Base-by-base conservation (phyloP, 257 asterid genomes). In the Jacaranda copaia region DNA sequence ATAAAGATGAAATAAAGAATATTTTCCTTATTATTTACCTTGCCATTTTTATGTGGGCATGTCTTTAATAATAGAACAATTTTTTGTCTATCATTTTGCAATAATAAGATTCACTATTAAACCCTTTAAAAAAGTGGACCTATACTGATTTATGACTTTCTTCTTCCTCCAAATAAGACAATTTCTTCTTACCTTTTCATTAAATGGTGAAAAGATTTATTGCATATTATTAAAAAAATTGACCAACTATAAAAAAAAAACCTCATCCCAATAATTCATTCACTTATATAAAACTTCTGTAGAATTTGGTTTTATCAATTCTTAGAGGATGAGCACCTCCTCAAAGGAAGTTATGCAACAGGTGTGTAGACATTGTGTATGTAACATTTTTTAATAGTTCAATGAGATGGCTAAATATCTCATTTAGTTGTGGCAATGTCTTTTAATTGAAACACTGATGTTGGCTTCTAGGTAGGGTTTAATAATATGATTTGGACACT, bases 181-280 rank as follows among this genome's bases (percentile, higher is more conserved):
- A 70, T 57, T 70, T 45, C n/a, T 59, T 32, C 75, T 48, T 5
- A 15, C 58, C 39, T 67, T 40, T 67, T 8, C 4, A 45, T 20
- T 51, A 32, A 38, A 40, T 74, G 35, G 25, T 61, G 0, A 35
- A 25, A 25, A 25, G 32, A 0, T 25, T 25, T 25, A 25, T 2
- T 25, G 1, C 32, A 25, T 25, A 25, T 25, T 25, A 25, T 25
- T 61, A 59, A 57, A 19, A 18, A 43, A 53, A 56, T 55, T 40
- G n/a, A 12, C 56, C 82, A 42, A 13, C 48, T 56, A 73, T 66
- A 79, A 72, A 79, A 25, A 79, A 25, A 20, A 16, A 62, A 15
- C 36, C 70, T 39, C 56, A 18, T 72, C 43, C 6, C 8, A 8
- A 14, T 35, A 73, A 20, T 39, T 7, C 10, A 60, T 45, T 76